Evolutionary conservation across 176 grass and related monocot species (phyloP).

Genomic region (Avena atlantica): DNA sequence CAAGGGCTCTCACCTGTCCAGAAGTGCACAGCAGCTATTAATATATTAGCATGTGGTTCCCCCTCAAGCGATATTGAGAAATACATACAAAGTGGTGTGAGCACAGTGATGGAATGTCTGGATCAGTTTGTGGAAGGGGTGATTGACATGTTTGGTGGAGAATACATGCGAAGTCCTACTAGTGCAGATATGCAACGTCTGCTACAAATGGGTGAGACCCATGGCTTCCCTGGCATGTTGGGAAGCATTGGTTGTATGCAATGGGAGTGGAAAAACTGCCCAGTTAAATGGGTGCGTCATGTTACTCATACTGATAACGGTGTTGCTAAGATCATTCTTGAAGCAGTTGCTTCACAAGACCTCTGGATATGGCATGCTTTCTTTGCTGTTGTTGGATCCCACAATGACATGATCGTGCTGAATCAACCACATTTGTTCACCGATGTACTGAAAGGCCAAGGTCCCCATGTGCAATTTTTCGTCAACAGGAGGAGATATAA

Average conservation of each 20-base stretch:
- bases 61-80: not conserved
- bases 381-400: constrained; percentile 35
- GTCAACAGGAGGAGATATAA: constrained; percentile 36
- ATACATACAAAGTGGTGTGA: constrained; percentile 51
- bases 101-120: constrained; percentile 41
- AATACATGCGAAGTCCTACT: constrained; percentile 47
- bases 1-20: constrained; percentile 48
- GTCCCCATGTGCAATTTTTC: constrained; percentile 28
- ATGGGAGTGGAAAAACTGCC: constrained; percentile 49
- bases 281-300: constrained; percentile 44
- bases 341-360: constrained; percentile 48
- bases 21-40: constrained; percentile 52
- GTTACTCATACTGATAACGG: constrained; percentile 44
- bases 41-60: constrained; percentile 43
- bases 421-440: constrained; percentile 24
- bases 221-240: constrained; percentile 51
- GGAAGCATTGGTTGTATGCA: constrained; percentile 47
- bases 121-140: constrained; percentile 43
- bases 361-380: constrained; percentile 49
- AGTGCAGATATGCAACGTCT: constrained; percentile 30
- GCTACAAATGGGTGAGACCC: constrained; percentile 25
- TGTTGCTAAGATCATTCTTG: constrained; percentile 37
- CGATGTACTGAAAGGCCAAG: constrained; percentile 35
- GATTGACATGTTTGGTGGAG: constrained; percentile 35
- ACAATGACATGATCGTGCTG: constrained; percentile 34